These are phyloP conservation scores for Trichoderma gracile DNA, from an alignment of 2,329 filamentous ascomycete species.

Conservation along the genomic window DNA sequence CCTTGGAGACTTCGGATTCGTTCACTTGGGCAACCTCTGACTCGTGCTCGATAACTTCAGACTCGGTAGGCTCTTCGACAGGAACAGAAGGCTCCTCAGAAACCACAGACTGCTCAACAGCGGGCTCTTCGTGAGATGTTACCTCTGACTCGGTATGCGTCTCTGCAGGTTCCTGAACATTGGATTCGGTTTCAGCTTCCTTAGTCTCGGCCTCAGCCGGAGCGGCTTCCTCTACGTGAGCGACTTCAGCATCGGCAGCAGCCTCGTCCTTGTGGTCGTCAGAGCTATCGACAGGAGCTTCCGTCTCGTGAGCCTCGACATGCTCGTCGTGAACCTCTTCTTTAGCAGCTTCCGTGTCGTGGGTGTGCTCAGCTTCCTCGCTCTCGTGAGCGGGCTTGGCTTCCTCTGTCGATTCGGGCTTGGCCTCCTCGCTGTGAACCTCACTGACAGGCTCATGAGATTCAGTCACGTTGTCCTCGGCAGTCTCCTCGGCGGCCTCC, in stretches of 20 bases:
- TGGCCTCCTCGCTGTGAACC: not conserved
- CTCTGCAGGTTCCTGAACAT: conserved; percentile 3
- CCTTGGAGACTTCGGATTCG: conserved; percentile 23
- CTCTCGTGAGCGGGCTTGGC: not conserved
- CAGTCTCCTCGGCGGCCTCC: not conserved
- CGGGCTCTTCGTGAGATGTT: not conserved
- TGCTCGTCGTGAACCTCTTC: conserved; percentile 17
- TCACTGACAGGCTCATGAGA: conserved; percentile 18
- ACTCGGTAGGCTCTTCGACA: conserved; percentile 8
- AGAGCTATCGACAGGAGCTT: conserved; percentile 25
- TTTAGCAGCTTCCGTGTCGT: conserved; percentile 2
- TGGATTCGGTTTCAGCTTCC: conserved; percentile 6
- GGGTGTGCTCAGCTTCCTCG: not conserved
- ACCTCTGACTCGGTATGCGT: not conserved
- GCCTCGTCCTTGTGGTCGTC: conserved; percentile 21
- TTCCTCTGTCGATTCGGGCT: conserved; percentile 6
- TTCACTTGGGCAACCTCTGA: conserved; percentile 25
- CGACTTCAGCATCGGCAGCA: conserved; percentile 27
- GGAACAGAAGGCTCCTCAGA: conserved; percentile 5
- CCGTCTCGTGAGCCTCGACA: not conserved
- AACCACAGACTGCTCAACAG: conserved; percentile 8
- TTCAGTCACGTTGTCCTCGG: conserved; percentile 19
- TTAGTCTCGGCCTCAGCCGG: conserved; percentile 1
- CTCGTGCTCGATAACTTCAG: conserved; percentile 12
- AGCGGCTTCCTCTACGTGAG: conserved; percentile 3